phyloP scores from a whole-genome alignment of 805 yeast species.

The Isabelozyma rhagii region DNA sequence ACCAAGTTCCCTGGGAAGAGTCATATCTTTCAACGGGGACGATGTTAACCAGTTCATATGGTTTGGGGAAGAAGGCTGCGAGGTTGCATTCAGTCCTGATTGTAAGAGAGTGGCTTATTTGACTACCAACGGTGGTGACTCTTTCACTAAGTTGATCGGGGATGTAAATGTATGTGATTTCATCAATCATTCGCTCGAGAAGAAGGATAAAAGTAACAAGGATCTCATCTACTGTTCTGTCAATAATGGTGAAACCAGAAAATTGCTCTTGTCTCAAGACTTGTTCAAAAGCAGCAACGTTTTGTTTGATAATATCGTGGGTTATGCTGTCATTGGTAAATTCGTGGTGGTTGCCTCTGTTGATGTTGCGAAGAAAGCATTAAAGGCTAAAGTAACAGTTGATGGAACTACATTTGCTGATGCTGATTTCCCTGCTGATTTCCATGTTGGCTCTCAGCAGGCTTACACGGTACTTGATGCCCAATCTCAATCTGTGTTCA shows the following conservation, averaged over 20 bases:
- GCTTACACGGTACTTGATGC: conserved; percentile 78
- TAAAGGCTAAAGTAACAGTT: conserved; percentile 70
- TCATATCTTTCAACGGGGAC: conserved; percentile 61
- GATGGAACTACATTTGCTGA: conserved; percentile 78
- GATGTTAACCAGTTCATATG: conserved; percentile 61
- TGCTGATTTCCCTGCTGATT: conserved; percentile 69
- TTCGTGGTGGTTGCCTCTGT: conserved; percentile 70
- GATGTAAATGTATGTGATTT: conserved; percentile 64
- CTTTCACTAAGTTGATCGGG: conserved; percentile 53
- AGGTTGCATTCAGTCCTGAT: conserved; percentile 29
- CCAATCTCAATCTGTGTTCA: conserved; percentile 64
- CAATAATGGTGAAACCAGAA: conserved; percentile 25
- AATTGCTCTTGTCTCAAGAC: conserved; percentile 49
- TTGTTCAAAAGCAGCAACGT: conserved; percentile 42
- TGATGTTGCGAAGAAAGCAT: conserved; percentile 40
- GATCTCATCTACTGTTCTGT: conserved; percentile 67
- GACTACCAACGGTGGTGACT: conserved; percentile 65
- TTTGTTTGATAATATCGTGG: conserved; percentile 59
- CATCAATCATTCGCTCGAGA: conserved; percentile 52
- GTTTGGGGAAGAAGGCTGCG: conserved; percentile 63
- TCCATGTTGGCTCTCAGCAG: conserved; percentile 47
- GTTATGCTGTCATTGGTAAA: conserved; percentile 68
- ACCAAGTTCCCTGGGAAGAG: conserved; percentile 34
- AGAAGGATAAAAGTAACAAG: conserved; percentile 29
- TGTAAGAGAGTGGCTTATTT: conserved; percentile 61